These are phyloP conservation scores for Nephromyces sp. DNA, from an alignment of 169 alveolate genomes.

Conservation along the genomic window DNA sequence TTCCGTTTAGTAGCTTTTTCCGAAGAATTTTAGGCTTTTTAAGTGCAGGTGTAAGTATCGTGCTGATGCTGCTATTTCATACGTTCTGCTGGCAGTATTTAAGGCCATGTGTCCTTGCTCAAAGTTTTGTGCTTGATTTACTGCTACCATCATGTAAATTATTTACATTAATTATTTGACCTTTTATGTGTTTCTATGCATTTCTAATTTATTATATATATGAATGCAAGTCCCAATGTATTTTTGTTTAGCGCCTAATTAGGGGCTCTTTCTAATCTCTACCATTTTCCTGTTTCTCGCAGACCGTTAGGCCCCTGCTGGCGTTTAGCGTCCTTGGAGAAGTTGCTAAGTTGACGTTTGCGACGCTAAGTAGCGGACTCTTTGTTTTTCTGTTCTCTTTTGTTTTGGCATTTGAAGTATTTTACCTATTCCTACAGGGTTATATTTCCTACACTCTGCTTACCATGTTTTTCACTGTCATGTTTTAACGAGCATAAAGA, in stretches of 20 bases:
- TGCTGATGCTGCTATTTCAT: neutral
- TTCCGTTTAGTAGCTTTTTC: neutral
- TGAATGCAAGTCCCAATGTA: too few species aligned
- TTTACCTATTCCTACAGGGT: slow-evolving; percentile 71
- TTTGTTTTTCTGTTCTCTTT: slow-evolving; percentile 69
- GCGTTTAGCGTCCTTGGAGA: slow-evolving; percentile 76
- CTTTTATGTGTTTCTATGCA: too few species aligned
- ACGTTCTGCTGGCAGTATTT: too few species aligned
- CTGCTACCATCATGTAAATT: too few species aligned
- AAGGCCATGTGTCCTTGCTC: too few species aligned
- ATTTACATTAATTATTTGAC: too few species aligned
- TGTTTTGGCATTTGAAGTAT: slow-evolving; percentile 71
- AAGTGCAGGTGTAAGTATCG: neutral
- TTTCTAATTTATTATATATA: too few species aligned
- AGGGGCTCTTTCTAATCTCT: too few species aligned
- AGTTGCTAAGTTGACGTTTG: slow-evolving; percentile 63
- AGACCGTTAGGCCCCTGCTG: slow-evolving; percentile 75
- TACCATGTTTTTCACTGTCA: slow-evolving; percentile 73
- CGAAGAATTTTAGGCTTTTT: neutral
- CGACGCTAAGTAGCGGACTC: slow-evolving; percentile 67
- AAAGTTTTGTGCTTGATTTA: too few species aligned
- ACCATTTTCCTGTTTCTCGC: too few species aligned
- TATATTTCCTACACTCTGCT: slow-evolving; percentile 72
- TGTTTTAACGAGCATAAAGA: too few species aligned
- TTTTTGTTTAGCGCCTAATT: too few species aligned